Evolutionary conservation across 192 early-diverging fungal species (phyloP).

Genomic region (Entomortierella lignicola): DNA sequence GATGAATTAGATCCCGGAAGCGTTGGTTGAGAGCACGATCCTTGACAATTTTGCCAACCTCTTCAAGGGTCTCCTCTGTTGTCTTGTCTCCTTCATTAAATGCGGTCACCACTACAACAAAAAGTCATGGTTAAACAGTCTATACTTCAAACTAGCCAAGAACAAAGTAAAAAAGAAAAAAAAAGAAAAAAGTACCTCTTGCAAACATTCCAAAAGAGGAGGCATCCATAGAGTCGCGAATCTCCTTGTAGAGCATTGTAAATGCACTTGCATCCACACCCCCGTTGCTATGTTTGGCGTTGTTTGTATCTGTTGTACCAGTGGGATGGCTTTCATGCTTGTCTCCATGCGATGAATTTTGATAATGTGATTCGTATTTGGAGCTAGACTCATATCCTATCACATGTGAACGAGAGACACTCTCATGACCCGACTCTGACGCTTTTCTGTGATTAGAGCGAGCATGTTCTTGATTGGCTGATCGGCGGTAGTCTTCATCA

Average conservation of each 20-base stretch:
- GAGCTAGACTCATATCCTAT: constrained; percentile 30
- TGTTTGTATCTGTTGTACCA: neutral
- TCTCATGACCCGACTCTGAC: constrained; percentile 9
- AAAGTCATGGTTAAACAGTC: neutral
- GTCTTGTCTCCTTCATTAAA: constrained; percentile 53
- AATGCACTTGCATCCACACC: constrained; percentile 50
- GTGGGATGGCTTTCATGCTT: neutral
- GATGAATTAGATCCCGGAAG: constrained; percentile 43
- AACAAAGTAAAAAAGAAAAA: neutral
- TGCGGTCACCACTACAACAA: constrained; percentile 27
- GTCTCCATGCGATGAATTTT: constrained; percentile 4
- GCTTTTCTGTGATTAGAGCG: neutral
- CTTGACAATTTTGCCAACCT: constrained; percentile 46
- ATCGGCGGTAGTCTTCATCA: constrained; percentile 13
- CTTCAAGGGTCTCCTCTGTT: constrained; percentile 42
- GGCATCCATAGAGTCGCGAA: constrained; percentile 52
- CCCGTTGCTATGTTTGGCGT: neutral
- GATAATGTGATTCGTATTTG: neutral
- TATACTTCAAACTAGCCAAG: neutral
- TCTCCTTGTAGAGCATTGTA: constrained; percentile 48
- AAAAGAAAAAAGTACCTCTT: constrained; percentile 14
- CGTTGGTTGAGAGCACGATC: constrained; percentile 34
- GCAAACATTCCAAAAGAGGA: constrained; percentile 49
- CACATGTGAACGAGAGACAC: neutral
- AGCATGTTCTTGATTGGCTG: neutral